Evolutionary conservation across 176 grass and related monocot species (phyloP), one percentile per base, ranked within the genome.

Genomic region (Melocanna baccifera): DNA sequence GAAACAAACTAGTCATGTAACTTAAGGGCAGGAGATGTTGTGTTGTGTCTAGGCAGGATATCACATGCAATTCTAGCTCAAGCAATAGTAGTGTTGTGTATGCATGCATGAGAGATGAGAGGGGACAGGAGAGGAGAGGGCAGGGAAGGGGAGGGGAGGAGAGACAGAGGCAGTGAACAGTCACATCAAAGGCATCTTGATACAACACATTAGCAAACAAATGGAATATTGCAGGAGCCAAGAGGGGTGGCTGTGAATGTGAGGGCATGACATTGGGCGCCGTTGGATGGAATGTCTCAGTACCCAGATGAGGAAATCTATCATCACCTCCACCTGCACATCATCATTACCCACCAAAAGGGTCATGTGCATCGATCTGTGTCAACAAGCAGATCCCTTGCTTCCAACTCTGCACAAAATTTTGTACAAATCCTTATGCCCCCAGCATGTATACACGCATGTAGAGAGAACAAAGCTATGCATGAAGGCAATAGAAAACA

Each of bases 111-210:
- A 82, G 20, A 14, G 43, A 67, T 15, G 36, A 69, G 68, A 87
- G 50, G 4, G 62, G 23, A 36, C 6, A 55, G 5, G 36, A 37
- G 36, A 5, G 32, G 32, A 34, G 32, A 87, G 50, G 3, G 67
- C 19, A 29, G 9, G 62, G 9, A 8, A 41, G 40, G 7, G 4
- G 0, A 36, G 34, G 64, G 40, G 20, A 18, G 66, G 47, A 16
- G 19, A 25, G 56, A 25, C 3, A 25, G 22, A 25, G n/a, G 79
- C 80, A 89, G 89, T 96, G 96, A 96, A 83, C 88, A 86, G 93
- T 99, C 96, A 96, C 93, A 96, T 99, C 96, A 87, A 82, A 83
- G 88, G 92, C 92, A 94, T 91, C 84, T 88, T 78, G 89, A 91
- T 90, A 93, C 95, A 91, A 90, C 87, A 73, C 88, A 90, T 82